phyloP scores from a whole-genome alignment of 1,284 basidiomycete species.

The Puccinia novopanici region DNA sequence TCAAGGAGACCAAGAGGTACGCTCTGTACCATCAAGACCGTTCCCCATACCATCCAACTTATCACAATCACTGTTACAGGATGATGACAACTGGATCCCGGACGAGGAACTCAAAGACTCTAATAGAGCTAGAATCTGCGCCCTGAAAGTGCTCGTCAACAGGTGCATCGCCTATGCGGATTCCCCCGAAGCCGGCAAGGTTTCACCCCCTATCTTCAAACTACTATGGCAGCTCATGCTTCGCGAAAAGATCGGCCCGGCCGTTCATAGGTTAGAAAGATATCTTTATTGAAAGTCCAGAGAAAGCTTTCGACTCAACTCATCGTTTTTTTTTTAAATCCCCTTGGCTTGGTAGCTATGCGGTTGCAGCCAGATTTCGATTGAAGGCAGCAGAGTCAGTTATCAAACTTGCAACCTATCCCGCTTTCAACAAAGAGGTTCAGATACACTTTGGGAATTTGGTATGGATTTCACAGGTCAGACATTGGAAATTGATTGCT shows the following conservation, averaged over 20 bases:
- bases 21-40: constrained; percentile 52
- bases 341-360: constrained; percentile 35
- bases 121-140: constrained; percentile 69
- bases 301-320: constrained; percentile 34
- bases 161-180: constrained; percentile 71
- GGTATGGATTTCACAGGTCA: constrained; percentile 75
- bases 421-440: constrained; percentile 68
- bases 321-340: not conserved
- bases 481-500: constrained; percentile 16
- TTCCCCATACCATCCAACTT: not conserved
- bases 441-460: constrained; percentile 69
- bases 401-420: constrained; percentile 73
- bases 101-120: constrained; percentile 67
- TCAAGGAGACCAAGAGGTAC: constrained; percentile 62
- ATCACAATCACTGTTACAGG: constrained; percentile 52
- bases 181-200: constrained; percentile 67
- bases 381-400: constrained; percentile 78
- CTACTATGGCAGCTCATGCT: constrained; percentile 71
- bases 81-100: constrained; percentile 70
- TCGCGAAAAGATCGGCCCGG: constrained; percentile 52
- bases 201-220: constrained; percentile 73
- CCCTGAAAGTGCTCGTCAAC: constrained; percentile 76
- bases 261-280: constrained; percentile 65
- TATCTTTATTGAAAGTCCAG: constrained; percentile 53
- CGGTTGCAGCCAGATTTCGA: constrained; percentile 64